Evolutionary conservation across 805 yeast species (phyloP), one percentile per base, ranked within the genome.

Genomic region (Vanderwaltozyma tropicalis): DNA sequence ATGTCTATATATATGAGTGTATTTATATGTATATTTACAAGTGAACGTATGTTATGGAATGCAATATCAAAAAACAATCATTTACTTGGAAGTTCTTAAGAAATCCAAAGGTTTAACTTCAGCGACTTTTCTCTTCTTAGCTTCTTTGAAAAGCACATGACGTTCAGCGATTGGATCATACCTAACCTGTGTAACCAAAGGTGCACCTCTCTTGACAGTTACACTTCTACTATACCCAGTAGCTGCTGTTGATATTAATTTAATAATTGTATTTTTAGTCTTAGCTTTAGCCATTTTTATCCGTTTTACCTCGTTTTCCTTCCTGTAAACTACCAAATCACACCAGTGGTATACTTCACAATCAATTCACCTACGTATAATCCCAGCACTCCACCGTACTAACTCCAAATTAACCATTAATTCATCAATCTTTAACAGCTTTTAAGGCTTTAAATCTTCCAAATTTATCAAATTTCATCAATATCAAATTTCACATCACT

Each of bases 71-170:
- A 8, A 8, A 24, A 21, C 5, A 9, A 3, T 12, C 15, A 5
- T 13, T 17, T 25, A 32, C 17, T 38, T 38, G 2, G 40, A 20
- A 17, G 50, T 58, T 46, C 77, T 64, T 3, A 71, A 57, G 49
- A 72, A 74, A 46, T 66, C 72, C 30, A 71, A 44, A 13, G 75
- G 71, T 39, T 64, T 67, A 25, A 61, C 57, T 37, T 71, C 77
- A 7, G 76, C 76, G 12, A 79, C 73, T 61, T 82, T 86, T 61
- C 98, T 76, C 69, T 85, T 86, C 60, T 83, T 84, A 38, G 81
- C 74, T 59, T 89, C 98, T 22, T 78, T 76, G 67, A 92, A 89
- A 43, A 89, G 67, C 37, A 92, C 95, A 66, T 87, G 96, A 61
- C 95, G 78, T 62, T 82, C 78, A 10, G 85, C 96, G 43, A 78